Percentiles rank a stretch among this genome's conserved stretches.
Evolutionary conservation across 768 basidiomycete species (phyloP).

Genomic region (Mycena belliarum): DNA sequence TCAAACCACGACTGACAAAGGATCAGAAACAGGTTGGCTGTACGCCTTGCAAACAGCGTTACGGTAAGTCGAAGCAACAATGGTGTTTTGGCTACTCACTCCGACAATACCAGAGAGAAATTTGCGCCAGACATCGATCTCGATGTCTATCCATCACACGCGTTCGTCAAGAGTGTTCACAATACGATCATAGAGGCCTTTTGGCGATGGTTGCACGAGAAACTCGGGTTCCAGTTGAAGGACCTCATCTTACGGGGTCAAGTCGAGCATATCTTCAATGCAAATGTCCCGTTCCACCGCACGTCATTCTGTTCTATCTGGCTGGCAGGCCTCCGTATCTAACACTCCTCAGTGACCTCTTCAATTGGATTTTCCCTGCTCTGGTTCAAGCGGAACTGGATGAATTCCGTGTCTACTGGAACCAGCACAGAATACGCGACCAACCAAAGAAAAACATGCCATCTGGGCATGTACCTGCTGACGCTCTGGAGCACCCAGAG

Average conservation of each 20-base stretch:
- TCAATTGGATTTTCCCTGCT: slow-evolving; percentile 35
- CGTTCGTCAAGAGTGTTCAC: slow-evolving; percentile 26
- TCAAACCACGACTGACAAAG: slow-evolving; percentile 31
- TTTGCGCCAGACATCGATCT: slow-evolving; percentile 27
- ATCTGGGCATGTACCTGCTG: background rate
- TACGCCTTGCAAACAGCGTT: background rate
- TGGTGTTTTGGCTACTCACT: background rate
- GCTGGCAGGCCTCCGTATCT: background rate
- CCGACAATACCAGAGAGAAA: slow-evolving; percentile 9
- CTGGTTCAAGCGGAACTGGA: slow-evolving; percentile 31
- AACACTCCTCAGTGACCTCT: slow-evolving; percentile 28
- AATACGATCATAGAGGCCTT: slow-evolving; percentile 32
- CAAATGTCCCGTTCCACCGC: slow-evolving; percentile 19
- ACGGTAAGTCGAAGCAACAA: too few species aligned
- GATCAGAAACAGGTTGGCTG: slow-evolving; percentile 26
- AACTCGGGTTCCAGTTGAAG: slow-evolving; percentile 20
- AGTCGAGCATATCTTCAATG: slow-evolving; percentile 21
- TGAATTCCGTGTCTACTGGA: slow-evolving; percentile 20
- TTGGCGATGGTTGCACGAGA: slow-evolving; percentile 30
- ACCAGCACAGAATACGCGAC: background rate
- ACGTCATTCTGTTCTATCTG: background rate
- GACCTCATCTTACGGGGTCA: slow-evolving; percentile 25
- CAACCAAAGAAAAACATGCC: background rate
- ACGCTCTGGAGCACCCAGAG: background rate
- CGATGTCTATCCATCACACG: slow-evolving; percentile 16